phyloP scores from a whole-genome alignment of 192 early-diverging fungal species.

The Funneliformis geosporum region DNA sequence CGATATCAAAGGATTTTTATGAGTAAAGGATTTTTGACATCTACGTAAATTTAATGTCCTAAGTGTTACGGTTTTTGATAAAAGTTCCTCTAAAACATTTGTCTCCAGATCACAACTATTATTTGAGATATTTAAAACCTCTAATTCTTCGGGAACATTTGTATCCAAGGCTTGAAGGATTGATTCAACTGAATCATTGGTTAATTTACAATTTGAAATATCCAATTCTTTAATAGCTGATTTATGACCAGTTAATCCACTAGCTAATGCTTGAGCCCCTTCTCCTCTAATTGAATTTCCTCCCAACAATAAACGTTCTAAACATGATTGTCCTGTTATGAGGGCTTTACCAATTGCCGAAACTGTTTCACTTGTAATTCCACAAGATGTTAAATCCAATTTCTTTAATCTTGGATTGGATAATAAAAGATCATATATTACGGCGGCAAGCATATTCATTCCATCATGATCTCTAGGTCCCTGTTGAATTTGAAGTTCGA shows the following conservation, averaged over 20 bases:
- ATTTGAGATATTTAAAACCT: constrained; percentile 13
- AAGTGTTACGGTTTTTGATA: constrained; percentile 17
- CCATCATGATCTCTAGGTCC: neutral
- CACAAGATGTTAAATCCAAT: constrained; percentile 25
- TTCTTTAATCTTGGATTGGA: constrained; percentile 18
- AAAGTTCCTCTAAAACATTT: neutral
- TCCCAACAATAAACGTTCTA: constrained; percentile 9
- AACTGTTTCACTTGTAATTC: constrained; percentile 20
- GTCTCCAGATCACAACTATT: neutral
- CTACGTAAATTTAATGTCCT: constrained; percentile 16
- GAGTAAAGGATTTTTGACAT: neutral
- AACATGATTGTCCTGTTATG: constrained; percentile 7
- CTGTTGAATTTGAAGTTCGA: constrained; percentile 9
- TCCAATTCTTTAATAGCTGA: constrained; percentile 1
- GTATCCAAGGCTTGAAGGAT: neutral
- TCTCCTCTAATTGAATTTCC: neutral
- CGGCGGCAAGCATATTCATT: constrained; percentile 1
- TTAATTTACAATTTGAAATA: constrained; percentile 20
- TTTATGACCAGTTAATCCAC: constrained; percentile 7
- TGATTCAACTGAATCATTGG: neutral
- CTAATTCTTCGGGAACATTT: neutral
- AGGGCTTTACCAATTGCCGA: constrained; percentile 20
- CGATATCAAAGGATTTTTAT: neutral
- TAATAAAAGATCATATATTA: constrained; percentile 14
- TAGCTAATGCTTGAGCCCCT: constrained; percentile 21